Evolutionary conservation across 306 rosid genomes (phyloP), one percentile per base, ranked within the genome.

Genomic region (Corylus americana): DNA sequence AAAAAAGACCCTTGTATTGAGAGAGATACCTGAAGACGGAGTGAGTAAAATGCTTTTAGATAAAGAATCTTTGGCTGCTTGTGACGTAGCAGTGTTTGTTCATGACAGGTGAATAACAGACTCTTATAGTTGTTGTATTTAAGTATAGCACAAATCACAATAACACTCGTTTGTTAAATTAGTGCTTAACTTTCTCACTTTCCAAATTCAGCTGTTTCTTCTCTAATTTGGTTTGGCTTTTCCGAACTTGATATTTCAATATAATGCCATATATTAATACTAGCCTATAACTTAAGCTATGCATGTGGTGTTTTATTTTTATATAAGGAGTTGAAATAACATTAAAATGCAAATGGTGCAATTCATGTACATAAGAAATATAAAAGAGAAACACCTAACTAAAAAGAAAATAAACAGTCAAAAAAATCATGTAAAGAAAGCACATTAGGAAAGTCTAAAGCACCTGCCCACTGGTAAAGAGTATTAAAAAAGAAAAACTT

Each of bases 1-100:
- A 74, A 89, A 86, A 81, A 95, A 89, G 77, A 90, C 88, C 74
- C 87, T 95, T 77, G 92, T 91, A 53, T 77, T 95, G 81, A 88
- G 91, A 84, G 99, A 95, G 83, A 91, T 95, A 76, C 92, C 99
- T 25, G 96, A 91, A 91, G 93, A 88, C 79, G 92, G 91, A 73
- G 93, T 93, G 44, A 54, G 59, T 48, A 91, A 74, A 79, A 63
- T 95, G 76, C 77, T 95, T 73, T 86, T 89, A 76, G 86, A 80
- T 74, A 95, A 90, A 86, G 99, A 91, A 79, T 90, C 97, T 83
- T 85, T 95, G 90, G 98, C 99, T 76, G 88, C 92, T 27, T 93
- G 98, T 81, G 99, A 91, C 78, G 85, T 95, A 57, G 99, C 98
- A 47, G 86, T 93, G 80, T 93, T 96, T 86, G 93, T 91, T 83